These are phyloP conservation scores for Meira nashicola DNA, from an alignment of 1,284 basidiomycete species.

Conservation along the genomic window DNA sequence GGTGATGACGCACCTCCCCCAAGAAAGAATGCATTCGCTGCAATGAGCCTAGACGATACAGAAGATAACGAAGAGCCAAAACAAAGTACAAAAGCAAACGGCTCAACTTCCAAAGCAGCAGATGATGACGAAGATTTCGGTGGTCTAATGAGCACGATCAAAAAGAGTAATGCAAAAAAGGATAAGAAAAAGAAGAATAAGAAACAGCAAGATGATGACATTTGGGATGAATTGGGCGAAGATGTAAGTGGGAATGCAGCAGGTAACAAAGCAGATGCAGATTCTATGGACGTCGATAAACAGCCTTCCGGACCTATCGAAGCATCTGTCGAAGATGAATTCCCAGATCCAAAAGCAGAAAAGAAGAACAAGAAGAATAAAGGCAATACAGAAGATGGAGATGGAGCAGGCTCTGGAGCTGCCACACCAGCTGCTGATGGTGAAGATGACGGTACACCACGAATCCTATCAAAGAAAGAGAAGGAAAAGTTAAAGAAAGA, in stretches of 20 bases:
- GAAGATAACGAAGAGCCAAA: constrained; percentile 11
- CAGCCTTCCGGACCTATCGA: constrained; percentile 25
- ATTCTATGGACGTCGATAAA: constrained; percentile 23
- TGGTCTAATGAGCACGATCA: constrained; percentile 31
- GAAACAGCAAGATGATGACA: constrained; percentile 38
- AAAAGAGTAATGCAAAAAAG: constrained; percentile 21
- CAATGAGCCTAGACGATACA: constrained; percentile 12
- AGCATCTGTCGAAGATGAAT: constrained; percentile 25
- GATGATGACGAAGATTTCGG: constrained; percentile 38
- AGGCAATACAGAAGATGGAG: constrained; percentile 17
- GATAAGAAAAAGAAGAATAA: constrained; percentile 44
- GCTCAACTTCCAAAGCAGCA: constrained; percentile 20
- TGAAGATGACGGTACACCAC: constrained; percentile 11
- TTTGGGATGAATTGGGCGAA: constrained; percentile 43
- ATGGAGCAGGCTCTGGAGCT: constrained; percentile 20
- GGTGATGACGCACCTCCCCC: constrained; percentile 11
- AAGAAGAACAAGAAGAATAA: constrained; percentile 25
- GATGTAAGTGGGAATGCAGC: constrained; percentile 34
- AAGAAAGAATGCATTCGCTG: constrained; percentile 16
- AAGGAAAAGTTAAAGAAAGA: constrained; percentile 52
- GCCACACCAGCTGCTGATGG: constrained; percentile 12
- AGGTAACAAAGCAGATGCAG: constrained; percentile 13
- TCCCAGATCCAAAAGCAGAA: constrained; percentile 27
- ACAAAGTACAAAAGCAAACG: neutral
- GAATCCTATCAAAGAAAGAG: constrained; percentile 50